Evolutionary conservation across 2,329 filamentous ascomycete species (phyloP).

Genomic region (Plenodomus tracheiphilus): DNA sequence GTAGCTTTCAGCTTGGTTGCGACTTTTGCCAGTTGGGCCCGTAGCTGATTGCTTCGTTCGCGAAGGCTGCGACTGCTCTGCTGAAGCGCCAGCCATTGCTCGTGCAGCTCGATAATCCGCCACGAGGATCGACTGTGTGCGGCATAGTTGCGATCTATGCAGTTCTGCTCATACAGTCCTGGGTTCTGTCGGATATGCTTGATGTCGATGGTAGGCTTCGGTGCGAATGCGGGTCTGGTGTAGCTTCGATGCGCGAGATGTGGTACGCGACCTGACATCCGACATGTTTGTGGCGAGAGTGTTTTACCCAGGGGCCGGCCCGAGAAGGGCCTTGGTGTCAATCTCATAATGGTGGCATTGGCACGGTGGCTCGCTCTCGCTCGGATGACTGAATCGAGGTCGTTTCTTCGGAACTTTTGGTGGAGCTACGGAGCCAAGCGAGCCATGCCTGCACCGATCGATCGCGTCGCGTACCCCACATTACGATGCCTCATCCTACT

Average conservation of each 20-base stretch:
- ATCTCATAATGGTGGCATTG: slow-evolving; percentile 24
- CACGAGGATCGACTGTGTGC: slow-evolving; percentile 56
- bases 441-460: slow-evolving; percentile 8
- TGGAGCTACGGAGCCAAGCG: slow-evolving; percentile 5
- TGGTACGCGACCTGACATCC: slow-evolving; percentile 15
- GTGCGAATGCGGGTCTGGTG: slow-evolving; percentile 69
- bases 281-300: slow-evolving; percentile 1
- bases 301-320: slow-evolving; percentile 17
- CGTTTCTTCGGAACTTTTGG: slow-evolving; percentile 6
- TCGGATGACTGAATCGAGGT: background rate
- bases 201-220: slow-evolving; percentile 78
- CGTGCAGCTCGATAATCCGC: slow-evolving; percentile 56
- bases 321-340: slow-evolving; percentile 18
- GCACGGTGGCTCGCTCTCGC: background rate
- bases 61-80: slow-evolving; percentile 63
- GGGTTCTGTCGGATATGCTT: slow-evolving; percentile 89
- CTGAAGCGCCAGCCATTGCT: slow-evolving; percentile 56
- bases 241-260: slow-evolving; percentile 48
- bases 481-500: background rate
- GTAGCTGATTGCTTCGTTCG: slow-evolving; percentile 68
- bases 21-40: slow-evolving; percentile 54
- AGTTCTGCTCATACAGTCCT: slow-evolving; percentile 79
- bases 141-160: slow-evolving; percentile 80
- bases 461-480: slow-evolving; percentile 8
- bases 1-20: slow-evolving; percentile 31